Conservation (phyloP, 305 asterid genomes). For the Fraxinus platypoda region DNA sequence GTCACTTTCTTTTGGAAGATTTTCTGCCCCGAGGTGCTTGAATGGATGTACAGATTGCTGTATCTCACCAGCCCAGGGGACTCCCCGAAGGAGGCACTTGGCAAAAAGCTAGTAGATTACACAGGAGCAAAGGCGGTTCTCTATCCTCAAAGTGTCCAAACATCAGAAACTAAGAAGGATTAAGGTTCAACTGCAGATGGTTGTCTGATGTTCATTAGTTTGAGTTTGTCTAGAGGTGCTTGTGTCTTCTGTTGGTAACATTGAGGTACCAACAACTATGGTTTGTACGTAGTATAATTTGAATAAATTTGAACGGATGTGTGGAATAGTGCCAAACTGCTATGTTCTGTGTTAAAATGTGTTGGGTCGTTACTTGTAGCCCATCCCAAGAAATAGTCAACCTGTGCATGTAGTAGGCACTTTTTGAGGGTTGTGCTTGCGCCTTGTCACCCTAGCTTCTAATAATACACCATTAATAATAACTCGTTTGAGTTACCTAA, state of each 20-base stretch:
- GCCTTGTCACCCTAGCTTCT: no score
- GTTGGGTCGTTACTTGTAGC: background rate
- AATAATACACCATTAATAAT: no score
- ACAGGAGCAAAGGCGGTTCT: slow-evolving; percentile 43
- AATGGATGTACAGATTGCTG: slow-evolving; percentile 44
- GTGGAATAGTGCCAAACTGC: background rate
- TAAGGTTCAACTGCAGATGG: slow-evolving; percentile 10
- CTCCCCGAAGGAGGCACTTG: slow-evolving; percentile 29
- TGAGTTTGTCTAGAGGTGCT: background rate
- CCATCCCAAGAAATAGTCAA: background rate
- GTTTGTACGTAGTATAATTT: background rate
- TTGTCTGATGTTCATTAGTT: background rate
- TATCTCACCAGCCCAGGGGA: slow-evolving; percentile 32
- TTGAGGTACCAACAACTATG: background rate
- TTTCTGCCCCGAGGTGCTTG: slow-evolving; percentile 61
- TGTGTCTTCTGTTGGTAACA: background rate
- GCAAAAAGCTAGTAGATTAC: slow-evolving; percentile 52
- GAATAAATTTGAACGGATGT: background rate
- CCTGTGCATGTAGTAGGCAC: no score
- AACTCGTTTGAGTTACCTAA: no score
- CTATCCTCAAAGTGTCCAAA: slow-evolving; percentile 49
- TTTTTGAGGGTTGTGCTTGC: no score
- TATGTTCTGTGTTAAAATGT: background rate
- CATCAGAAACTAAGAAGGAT: slow-evolving; percentile 33
- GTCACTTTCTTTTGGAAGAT: slow-evolving; percentile 48